Evolutionary conservation across 768 basidiomycete genomes (phyloP), one percentile per base, ranked within the genome.

Genomic region (Antrodiella citrinella): DNA sequence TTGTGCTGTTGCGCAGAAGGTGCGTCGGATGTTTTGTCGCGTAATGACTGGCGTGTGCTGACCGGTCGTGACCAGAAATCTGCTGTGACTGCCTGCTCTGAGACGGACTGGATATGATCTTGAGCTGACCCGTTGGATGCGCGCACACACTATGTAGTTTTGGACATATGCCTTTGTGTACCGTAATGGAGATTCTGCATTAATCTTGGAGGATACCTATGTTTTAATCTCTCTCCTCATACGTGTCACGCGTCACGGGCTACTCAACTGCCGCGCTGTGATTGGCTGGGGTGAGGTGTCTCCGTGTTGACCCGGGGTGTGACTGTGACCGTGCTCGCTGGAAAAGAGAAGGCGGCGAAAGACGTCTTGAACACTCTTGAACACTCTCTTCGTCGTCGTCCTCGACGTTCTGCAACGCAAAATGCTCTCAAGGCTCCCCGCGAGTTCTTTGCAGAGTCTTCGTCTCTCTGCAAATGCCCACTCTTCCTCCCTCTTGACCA

Each of bases 351-450:
- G 35, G 35, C 35, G 18, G 35, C 41, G 41, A 19, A n/a, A 10
- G 15, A 5, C 41, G 41, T 22, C 41, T 75, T 72, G 75, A 73
- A 50, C 45, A 43, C 49, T 54, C 57, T 61, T 65, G 63, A n/a
- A n/a, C 59, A 51, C 45, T 65, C 62, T 62, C 65, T 60, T 58
- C 61, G 64, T 51, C 56, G 65, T 67, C 65, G 66, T 66, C 62
- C 61, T 63, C 68, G 75, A 77, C 75, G 66, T 66, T 65, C 69
- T 65, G 58, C 59, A 56, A 51, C 57, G 54, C 71, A 82, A 79
- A 86, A 89, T 89, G 86, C 69, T 88, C 67, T 81, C 84, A 69
- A 88, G 83, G 82, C 78, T 87, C 72, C 81, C 84, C 66, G 78
- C 78, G 69, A 78, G 80, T 70, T 77, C 78, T 71, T 74, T 86